These are phyloP conservation scores for Starmerella lactis-condensi DNA, from an alignment of 805 yeast genomes.

Conservation along the genomic window DNA sequence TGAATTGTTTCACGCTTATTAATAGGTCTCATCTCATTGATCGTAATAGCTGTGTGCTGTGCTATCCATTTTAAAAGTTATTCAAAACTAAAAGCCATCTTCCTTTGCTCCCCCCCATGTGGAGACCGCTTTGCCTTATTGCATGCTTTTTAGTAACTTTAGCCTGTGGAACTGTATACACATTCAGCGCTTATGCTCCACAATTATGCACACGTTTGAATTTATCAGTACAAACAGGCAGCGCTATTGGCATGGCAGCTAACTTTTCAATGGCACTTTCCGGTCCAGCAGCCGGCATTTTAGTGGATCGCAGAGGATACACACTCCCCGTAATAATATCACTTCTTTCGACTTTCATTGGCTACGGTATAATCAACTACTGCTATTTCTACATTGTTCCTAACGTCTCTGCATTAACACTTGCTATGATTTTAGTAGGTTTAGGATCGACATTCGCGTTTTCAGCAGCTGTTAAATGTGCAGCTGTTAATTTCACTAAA, in stretches of 20 bases:
- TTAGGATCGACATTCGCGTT: slow-evolving; percentile 49
- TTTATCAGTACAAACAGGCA: slow-evolving; percentile 44
- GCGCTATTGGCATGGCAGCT: slow-evolving; percentile 48
- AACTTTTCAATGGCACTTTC: slow-evolving; percentile 43
- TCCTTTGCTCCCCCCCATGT: too few species aligned
- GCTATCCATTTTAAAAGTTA: too few species aligned
- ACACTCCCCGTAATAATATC: slow-evolving; percentile 35
- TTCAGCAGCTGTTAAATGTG: slow-evolving; percentile 50
- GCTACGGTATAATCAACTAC: slow-evolving; percentile 37
- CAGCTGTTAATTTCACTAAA: slow-evolving; percentile 50
- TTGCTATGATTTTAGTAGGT: slow-evolving; percentile 40
- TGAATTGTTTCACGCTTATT: too few species aligned
- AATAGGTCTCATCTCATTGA: too few species aligned
- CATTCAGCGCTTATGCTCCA: slow-evolving; percentile 63
- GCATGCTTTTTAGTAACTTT: slow-evolving; percentile 18
- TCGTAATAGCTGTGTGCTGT: too few species aligned
- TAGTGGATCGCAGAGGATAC: slow-evolving; percentile 49
- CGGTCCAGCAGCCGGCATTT: slow-evolving; percentile 50
- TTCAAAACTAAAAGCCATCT: too few species aligned
- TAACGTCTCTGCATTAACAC: slow-evolving; percentile 26
- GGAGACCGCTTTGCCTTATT: slow-evolving; percentile 11
- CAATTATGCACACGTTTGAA: slow-evolving; percentile 43
- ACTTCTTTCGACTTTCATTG: slow-evolving; percentile 30
- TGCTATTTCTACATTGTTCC: slow-evolving; percentile 30
- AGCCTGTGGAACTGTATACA: slow-evolving; percentile 45